Conservation (phyloP, 805 yeast species). For the Schwanniomyces occidentalis region DNA sequence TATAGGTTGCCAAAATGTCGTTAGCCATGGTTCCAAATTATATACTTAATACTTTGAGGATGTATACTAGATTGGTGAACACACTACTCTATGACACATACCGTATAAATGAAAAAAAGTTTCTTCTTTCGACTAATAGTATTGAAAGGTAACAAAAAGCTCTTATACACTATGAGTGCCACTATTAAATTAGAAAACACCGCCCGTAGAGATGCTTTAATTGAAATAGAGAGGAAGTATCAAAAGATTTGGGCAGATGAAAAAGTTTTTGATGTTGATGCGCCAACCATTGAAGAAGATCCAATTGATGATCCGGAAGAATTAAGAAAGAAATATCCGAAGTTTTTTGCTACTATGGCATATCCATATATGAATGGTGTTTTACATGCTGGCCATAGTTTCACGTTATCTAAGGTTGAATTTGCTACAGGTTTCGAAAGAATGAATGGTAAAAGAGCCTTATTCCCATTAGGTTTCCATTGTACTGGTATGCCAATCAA, state of each 20-base stretch:
- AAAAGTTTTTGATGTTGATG: constrained; percentile 81
- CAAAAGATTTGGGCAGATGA: constrained; percentile 87
- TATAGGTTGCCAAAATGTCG: too few species aligned
- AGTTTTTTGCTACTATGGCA: constrained; percentile 91
- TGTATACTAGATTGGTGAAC: background rate
- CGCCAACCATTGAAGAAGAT: constrained; percentile 73
- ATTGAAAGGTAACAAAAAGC: too few species aligned
- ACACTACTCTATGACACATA: background rate
- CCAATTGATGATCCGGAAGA: constrained; percentile 55
- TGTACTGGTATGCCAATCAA: constrained; percentile 99
- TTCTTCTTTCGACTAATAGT: constrained; percentile 1
- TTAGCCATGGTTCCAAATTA: constrained; percentile 2
- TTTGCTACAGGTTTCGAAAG: constrained; percentile 92
- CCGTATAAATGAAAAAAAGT: background rate
- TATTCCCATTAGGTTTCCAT: constrained; percentile 97
- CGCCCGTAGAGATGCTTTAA: constrained; percentile 90
- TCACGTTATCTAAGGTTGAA: constrained; percentile 92
- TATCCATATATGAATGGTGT: constrained; percentile 99
- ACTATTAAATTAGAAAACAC: constrained; percentile 59
- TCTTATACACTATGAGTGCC: constrained; percentile 38
- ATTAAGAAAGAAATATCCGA: constrained; percentile 77
- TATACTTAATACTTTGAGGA: background rate
- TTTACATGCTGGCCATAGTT: constrained; percentile 95
- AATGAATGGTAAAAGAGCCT: constrained; percentile 88
- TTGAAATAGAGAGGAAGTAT: constrained; percentile 84